Percentiles rank a stretch among this genome's conserved stretches.
Evolutionary conservation across 805 yeast genomes (phyloP).

Genomic region (Schizosaccharomyces japonicus): DNA sequence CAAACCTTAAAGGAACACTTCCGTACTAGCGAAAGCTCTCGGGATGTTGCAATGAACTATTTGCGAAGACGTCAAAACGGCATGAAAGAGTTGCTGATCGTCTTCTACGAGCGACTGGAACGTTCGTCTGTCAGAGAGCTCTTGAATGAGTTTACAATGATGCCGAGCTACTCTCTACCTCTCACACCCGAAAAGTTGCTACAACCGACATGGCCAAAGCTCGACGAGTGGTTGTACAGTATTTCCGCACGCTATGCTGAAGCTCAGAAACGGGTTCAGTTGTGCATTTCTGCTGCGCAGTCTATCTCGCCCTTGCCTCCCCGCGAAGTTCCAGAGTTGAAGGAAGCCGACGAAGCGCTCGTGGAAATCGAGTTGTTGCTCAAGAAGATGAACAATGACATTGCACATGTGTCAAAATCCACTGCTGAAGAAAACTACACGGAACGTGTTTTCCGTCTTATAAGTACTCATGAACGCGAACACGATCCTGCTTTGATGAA

Average conservation of each 20-base stretch:
- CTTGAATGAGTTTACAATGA: not conserved
- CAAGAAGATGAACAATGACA: too few species aligned
- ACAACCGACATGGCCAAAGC: not conserved
- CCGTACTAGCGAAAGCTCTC: not conserved
- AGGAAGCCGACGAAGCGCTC: not conserved
- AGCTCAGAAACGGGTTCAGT: conserved; percentile 3
- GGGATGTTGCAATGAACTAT: not conserved
- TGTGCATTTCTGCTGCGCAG: not conserved
- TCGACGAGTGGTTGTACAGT: not conserved
- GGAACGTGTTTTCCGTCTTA: too few species aligned
- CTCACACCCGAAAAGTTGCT: not conserved
- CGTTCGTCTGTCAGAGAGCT: not conserved
- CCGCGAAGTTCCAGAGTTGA: not conserved
- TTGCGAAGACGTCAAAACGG: not conserved
- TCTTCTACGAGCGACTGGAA: conserved; percentile 1
- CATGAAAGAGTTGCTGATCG: not conserved
- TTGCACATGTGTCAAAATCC: too few species aligned
- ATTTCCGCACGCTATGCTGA: not conserved
- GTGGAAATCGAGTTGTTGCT: too few species aligned
- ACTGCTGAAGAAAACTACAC: too few species aligned
- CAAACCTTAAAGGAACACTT: not conserved
- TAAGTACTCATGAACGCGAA: too few species aligned
- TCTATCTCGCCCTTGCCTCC: not conserved
- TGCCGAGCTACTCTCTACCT: not conserved
- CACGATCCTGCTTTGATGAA: too few species aligned